These are phyloP conservation scores for Wickerhamiella nectarea DNA, from an alignment of 805 yeast species.

Conservation along the genomic window DNA sequence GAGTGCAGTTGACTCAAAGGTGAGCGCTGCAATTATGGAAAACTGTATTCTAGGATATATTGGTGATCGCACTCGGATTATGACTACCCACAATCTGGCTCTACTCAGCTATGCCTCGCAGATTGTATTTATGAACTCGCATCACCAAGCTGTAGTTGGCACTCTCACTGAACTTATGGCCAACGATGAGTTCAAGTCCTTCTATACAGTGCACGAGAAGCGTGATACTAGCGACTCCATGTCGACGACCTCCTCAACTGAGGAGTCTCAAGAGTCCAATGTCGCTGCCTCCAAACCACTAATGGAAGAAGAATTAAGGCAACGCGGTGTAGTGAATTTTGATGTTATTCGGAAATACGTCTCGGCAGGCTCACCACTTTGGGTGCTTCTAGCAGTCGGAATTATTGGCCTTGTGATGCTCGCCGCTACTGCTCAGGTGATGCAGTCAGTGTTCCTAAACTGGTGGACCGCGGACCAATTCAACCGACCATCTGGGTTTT, in stretches of 20 bases:
- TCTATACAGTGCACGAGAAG: neutral
- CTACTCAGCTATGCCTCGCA: slow-evolving; percentile 57
- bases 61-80: slow-evolving; percentile 45
- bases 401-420: slow-evolving; percentile 18
- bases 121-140: slow-evolving; percentile 48
- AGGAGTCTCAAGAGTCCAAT: slow-evolving; percentile 7
- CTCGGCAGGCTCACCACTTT: neutral
- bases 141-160: slow-evolving; percentile 48
- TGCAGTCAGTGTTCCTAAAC: slow-evolving; percentile 37
- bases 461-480: slow-evolving; percentile 62
- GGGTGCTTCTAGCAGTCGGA: neutral
- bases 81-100: slow-evolving; percentile 77
- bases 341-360: slow-evolving; percentile 1
- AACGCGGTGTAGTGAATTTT: neutral
- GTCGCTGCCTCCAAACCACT: slow-evolving; percentile 7
- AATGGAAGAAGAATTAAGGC: slow-evolving; percentile 1
- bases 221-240: neutral
- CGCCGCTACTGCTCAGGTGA: slow-evolving; percentile 35
- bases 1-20: slow-evolving; percentile 81
- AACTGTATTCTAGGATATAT: slow-evolving; percentile 51
- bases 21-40: slow-evolving; percentile 62
- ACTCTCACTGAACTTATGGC: slow-evolving; percentile 39
- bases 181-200: neutral
- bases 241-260: slow-evolving; percentile 8
- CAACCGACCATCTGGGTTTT: slow-evolving; percentile 36